Percentiles rank a stretch among this genome's conserved stretches.
phyloP scores from a whole-genome alignment of 768 basidiomycete genomes.

The Rhodotorula toruloides region DNA sequence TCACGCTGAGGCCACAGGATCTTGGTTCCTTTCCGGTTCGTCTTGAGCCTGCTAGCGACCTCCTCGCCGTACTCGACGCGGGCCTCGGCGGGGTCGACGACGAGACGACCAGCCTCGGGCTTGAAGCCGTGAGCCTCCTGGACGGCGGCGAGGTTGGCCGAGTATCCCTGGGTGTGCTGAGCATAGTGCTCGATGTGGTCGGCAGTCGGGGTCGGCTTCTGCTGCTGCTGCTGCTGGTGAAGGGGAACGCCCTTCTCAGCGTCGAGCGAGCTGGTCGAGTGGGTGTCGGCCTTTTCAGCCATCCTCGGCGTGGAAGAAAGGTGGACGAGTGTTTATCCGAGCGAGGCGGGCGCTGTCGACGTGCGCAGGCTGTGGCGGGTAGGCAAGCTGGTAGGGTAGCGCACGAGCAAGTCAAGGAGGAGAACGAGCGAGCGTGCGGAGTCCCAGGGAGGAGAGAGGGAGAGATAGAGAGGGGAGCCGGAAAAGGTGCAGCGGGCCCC shows the following conservation, averaged over 20 bases:
- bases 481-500: too few species aligned
- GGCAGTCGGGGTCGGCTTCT: slow-evolving; percentile 7
- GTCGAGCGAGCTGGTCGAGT: not conserved
- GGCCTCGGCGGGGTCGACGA: slow-evolving; percentile 52
- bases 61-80: slow-evolving; percentile 59
- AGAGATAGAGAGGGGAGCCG: too few species aligned
- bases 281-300: not conserved
- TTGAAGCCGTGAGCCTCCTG: slow-evolving; percentile 30
- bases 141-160: slow-evolving; percentile 16
- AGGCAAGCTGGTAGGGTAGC: too few species aligned
- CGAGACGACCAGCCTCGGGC: slow-evolving; percentile 18
- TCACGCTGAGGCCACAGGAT: slow-evolving; percentile 62
- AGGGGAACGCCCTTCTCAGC: not conserved
- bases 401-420: too few species aligned
- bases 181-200: slow-evolving; percentile 33
- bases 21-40: slow-evolving; percentile 56
- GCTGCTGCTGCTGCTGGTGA: not conserved
- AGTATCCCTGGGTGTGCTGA: slow-evolving; percentile 8
- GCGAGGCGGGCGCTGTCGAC: too few species aligned
- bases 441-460: too few species aligned
- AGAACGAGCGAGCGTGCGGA: too few species aligned
- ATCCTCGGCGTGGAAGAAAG: too few species aligned
- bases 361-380: too few species aligned
- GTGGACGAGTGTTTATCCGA: too few species aligned
- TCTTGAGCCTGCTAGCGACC: slow-evolving; percentile 57